Evolutionary conservation across 2,329 filamentous ascomycete genomes (phyloP).

Genomic region (Pyrenochaeta sp.): DNA sequence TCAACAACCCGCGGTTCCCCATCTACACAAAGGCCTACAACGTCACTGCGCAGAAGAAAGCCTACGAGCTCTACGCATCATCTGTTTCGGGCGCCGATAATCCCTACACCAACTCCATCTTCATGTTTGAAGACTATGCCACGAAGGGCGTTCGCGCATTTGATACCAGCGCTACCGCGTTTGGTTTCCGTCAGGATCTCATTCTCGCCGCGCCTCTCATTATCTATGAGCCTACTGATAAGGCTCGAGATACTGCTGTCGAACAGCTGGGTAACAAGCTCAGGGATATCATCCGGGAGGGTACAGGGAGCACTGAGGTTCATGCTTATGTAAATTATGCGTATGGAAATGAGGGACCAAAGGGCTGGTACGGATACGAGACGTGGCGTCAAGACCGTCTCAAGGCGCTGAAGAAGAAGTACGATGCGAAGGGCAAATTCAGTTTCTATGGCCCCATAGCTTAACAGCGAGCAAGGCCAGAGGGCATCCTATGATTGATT

Average conservation of each 20-base stretch:
- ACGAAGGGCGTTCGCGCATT: slow-evolving; percentile 50
- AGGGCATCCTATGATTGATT: neutral
- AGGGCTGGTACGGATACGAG: slow-evolving; percentile 45
- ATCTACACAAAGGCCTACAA: slow-evolving; percentile 44
- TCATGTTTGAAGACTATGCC: slow-evolving; percentile 67
- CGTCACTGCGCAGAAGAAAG: slow-evolving; percentile 44
- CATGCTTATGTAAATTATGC: slow-evolving; percentile 49
- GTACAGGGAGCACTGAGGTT: slow-evolving; percentile 27
- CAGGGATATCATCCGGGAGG: slow-evolving; percentile 27
- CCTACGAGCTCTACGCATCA: slow-evolving; percentile 51
- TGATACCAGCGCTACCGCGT: neutral
- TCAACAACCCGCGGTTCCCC: slow-evolving; percentile 35
- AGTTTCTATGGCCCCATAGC: slow-evolving; percentile 39
- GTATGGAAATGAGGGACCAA: slow-evolving; percentile 37
- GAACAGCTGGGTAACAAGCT: slow-evolving; percentile 25
- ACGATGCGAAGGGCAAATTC: slow-evolving; percentile 44
- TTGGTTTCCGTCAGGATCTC: slow-evolving; percentile 53
- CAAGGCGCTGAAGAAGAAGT: slow-evolving; percentile 41
- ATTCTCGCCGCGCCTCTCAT: slow-evolving; percentile 31
- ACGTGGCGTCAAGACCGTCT: slow-evolving; percentile 42
- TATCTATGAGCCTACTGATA: slow-evolving; percentile 23
- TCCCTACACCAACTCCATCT: slow-evolving; percentile 51
- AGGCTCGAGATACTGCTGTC: slow-evolving; percentile 17
- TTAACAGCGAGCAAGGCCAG: neutral
- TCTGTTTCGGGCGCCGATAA: slow-evolving; percentile 37